These are phyloP conservation scores for Tephrocybe sp. DNA, from an alignment of 768 basidiomycete genomes.

Conservation along the genomic window DNA sequence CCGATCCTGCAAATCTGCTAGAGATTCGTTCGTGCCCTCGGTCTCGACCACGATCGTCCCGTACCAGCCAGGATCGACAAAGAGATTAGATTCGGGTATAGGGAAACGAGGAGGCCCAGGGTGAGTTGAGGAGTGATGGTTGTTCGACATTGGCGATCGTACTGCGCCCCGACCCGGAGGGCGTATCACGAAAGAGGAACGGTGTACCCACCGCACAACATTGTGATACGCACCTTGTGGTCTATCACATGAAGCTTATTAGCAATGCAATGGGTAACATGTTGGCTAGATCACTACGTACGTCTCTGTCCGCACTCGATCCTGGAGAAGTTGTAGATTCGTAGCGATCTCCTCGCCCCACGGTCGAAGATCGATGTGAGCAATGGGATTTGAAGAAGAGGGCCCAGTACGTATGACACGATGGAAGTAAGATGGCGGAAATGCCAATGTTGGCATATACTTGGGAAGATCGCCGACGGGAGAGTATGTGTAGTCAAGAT, in stretches of 20 bases:
- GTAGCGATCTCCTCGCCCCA: conserved; percentile 77
- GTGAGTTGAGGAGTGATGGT: conserved; percentile 22
- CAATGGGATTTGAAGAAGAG: conserved; percentile 53
- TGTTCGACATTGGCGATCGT: conserved; percentile 26
- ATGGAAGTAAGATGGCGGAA: conserved; percentile 88
- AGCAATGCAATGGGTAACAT: too few relatives aligned
- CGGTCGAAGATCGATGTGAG: conserved; percentile 70
- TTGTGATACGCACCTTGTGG: conserved; percentile 78
- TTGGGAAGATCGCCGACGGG: conserved; percentile 72
- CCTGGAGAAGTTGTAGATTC: conserved; percentile 75
- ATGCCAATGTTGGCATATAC: conserved; percentile 76
- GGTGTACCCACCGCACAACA: conserved; percentile 83
- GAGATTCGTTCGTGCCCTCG: conserved; percentile 83
- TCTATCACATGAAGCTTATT: conserved; percentile 34
- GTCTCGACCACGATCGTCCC: conserved; percentile 82
- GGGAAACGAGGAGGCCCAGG: conserved; percentile 36
- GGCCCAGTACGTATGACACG: conserved; percentile 71
- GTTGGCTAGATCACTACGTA: conserved; percentile 41
- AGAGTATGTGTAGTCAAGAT: conserved; percentile 83
- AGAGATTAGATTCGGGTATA: conserved; percentile 54
- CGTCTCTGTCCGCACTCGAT: conserved; percentile 78
- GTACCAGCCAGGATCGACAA: conserved; percentile 79
- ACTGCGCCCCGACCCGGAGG: conserved; percentile 37
- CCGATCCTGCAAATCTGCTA: conserved; percentile 72
- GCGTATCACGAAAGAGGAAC: conserved; percentile 70